Percentiles rank a stretch among this genome's conserved stretches.
Conservation (phyloP, 148 eudicot species). For the Rhododendron ferrugineum region DNA sequence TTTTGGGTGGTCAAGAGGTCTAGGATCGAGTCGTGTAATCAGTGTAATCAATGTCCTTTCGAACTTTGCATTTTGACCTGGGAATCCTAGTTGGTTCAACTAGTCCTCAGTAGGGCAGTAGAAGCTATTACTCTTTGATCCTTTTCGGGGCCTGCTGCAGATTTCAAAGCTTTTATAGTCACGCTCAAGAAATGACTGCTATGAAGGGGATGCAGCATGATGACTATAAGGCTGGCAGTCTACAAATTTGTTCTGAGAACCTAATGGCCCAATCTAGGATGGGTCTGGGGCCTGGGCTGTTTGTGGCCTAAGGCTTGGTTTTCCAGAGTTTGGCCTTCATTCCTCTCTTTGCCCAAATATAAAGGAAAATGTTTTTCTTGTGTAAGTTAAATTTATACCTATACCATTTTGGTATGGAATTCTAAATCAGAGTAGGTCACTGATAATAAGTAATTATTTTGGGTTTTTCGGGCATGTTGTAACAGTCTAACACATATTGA, state of each 20-base stretch:
- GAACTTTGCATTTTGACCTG: neutral
- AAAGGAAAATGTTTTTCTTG: neutral
- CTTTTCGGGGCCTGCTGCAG: neutral
- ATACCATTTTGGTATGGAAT: too few species aligned
- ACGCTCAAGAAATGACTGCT: too few species aligned
- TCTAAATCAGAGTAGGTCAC: too few species aligned
- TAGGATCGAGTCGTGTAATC: neutral
- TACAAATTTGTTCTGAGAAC: neutral
- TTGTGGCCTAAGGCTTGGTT: neutral
- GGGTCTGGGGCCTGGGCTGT: neutral
- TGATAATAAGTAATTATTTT: too few species aligned
- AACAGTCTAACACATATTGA: too few species aligned
- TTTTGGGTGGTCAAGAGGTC: neutral
- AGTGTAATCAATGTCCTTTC: neutral
- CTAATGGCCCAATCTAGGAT: neutral
- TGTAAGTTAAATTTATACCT: too few species aligned
- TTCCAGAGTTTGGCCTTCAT: neutral
- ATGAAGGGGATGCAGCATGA: too few species aligned
- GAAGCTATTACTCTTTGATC: neutral
- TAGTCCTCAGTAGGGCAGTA: neutral
- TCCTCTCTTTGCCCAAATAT: neutral
- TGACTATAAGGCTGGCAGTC: too few species aligned
- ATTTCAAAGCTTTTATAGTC: too few species aligned
- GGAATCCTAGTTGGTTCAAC: neutral
- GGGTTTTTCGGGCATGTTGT: too few species aligned